These are phyloP conservation scores for Ambrosia hybrid DNA, from an alignment of 140 eudicot species.

Conservation along the genomic window DNA sequence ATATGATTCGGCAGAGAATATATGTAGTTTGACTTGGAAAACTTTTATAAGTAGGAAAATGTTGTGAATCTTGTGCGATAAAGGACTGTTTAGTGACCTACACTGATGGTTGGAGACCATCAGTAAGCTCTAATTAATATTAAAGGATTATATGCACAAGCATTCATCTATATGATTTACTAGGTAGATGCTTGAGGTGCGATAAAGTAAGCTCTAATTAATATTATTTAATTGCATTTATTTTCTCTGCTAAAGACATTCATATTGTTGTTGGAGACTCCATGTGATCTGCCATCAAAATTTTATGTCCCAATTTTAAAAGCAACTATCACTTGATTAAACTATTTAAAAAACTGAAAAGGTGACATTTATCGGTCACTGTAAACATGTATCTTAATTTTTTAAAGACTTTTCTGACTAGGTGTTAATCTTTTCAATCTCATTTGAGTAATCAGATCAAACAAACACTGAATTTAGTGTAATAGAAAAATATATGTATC, in stretches of 20 bases:
- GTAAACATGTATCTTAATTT: background rate
- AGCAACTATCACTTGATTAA: conserved; percentile 1
- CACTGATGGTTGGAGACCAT: too few relatives aligned
- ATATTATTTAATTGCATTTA: conserved; percentile 10
- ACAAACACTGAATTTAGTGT: background rate
- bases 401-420: background rate
- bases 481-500: background rate
- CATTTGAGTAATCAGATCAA: background rate
- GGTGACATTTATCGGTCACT: background rate
- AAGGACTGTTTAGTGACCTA: too few relatives aligned
- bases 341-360: background rate
- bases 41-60: too few relatives aligned
- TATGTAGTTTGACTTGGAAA: too few relatives aligned
- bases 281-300: conserved; percentile 16
- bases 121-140: too few relatives aligned
- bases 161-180: background rate
- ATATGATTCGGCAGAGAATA: too few relatives aligned
- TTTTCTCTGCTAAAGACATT: conserved; percentile 2
- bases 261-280: conserved; percentile 18
- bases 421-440: background rate
- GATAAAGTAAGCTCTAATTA: conserved; percentile 11
- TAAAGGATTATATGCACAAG: too few relatives aligned
- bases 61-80: too few relatives aligned
- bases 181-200: conserved; percentile 28
- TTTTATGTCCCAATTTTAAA: conserved; percentile 1